These are phyloP conservation scores for Leishmania mexicana DNA, from an alignment of 208 protist species.

Conservation along the genomic window DNA sequence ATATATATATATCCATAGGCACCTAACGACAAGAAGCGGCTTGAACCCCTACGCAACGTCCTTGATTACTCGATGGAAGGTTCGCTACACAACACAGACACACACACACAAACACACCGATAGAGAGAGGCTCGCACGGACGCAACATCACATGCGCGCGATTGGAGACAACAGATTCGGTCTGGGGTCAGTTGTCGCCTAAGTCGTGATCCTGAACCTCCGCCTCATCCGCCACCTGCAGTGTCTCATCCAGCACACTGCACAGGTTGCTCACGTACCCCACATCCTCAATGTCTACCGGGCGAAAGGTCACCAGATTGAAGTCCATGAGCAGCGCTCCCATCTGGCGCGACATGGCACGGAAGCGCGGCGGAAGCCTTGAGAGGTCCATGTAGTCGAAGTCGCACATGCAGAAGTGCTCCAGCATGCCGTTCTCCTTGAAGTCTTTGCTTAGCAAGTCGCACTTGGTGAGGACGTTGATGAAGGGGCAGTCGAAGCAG, in stretches of 20 bases:
- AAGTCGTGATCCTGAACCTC: conserved; percentile 83
- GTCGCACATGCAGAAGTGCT: conserved; percentile 90
- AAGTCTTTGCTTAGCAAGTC: conserved; percentile 80
- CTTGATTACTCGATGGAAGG: background rate
- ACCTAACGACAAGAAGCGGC: background rate
- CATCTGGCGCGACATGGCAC: conserved; percentile 71
- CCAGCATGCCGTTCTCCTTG: conserved; percentile 63
- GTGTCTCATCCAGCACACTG: conserved; percentile 72
- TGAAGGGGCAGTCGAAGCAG: conserved; percentile 91
- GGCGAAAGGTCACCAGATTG: conserved; percentile 83
- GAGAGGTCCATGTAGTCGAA: conserved; percentile 86
- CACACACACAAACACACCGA: background rate
- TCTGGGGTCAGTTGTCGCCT: conserved; percentile 18
- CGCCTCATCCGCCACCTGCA: conserved; percentile 88
- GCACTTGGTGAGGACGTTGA: conserved; percentile 92
- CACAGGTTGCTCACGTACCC: conserved; percentile 78
- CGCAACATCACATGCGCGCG: background rate
- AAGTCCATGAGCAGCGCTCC: conserved; percentile 76
- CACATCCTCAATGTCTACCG: conserved; percentile 77
- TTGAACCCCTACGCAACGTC: background rate
- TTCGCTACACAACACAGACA: background rate
- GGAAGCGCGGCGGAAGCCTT: conserved; percentile 62
- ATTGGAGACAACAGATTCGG: background rate
- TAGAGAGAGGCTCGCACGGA: background rate
- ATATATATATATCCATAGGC: background rate